Base-by-base conservation (phyloP, 2,329 filamentous ascomycete species). In the Thelonectria rubi region DNA sequence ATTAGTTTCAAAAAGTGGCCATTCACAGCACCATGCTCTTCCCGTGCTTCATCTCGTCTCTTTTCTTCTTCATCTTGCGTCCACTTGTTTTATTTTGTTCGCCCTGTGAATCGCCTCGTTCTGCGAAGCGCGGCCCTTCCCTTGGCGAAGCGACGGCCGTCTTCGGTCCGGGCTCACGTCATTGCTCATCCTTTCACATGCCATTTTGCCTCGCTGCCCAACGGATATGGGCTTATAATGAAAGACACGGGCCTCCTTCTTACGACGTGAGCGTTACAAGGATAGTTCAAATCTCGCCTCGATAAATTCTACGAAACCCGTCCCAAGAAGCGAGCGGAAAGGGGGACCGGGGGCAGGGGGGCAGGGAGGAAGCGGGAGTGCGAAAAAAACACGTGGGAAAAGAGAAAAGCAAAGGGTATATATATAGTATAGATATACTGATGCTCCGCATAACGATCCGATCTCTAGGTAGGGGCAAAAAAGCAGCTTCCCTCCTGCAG, bases 1-100 rank as follows among this genome's bases (percentile, higher is more conserved):
- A 63, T 55, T 65, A 62, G 65, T 67, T 65, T 63, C 4, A 59
- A 58, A 58, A 53, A 62, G 67, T 67, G 69, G 66, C 62, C 61
- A 60, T 67, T 55, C 56, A 50, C 67, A 67, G 59, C 61, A 37
- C 57, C 42, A 14, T 58, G 42, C 56, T 43, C 47, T 58, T 32
- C 11, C 30, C 20, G 12, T 47, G 14, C n/a, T 14, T 26, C 32
- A 30, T n/a, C 9, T 45, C 39, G 26, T 15, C 18, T 45, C 18
- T 21, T 24, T 30, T 30, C 26, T 24, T 24, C 7, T 24, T 24
- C 21, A 24, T 24, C 7, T 24, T 24, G 21, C 7, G 21, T 7
- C 7, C 21, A 7, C 21, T 24, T 24, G 4, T 7, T 24, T 24
- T 7, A 24, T 24, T 24, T 24, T 24, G 21, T 24, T 24, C 7